Conservation (phyloP, 2,329 filamentous ascomycete species). For the Cladobotryum mycophilum region DNA sequence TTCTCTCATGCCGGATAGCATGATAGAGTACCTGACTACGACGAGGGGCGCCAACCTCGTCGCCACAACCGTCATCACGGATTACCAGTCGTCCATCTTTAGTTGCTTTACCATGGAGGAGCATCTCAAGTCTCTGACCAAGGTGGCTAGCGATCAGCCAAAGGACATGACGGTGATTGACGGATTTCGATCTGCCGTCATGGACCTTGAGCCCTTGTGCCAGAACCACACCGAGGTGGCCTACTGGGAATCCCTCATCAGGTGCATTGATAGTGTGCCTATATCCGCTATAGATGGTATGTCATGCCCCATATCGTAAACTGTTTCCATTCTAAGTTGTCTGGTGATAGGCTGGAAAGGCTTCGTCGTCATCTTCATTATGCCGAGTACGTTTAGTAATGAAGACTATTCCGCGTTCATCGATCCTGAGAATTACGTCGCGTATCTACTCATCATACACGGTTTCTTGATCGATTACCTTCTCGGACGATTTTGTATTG, state of each 20-base stretch:
- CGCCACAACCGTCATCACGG: constrained; percentile 16
- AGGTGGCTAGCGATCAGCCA: constrained; percentile 17
- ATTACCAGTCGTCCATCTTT: constrained; percentile 18
- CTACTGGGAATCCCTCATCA: constrained; percentile 15
- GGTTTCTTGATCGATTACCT: constrained; percentile 29
- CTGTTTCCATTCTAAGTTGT: neutral
- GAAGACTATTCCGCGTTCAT: constrained; percentile 28
- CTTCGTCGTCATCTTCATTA: constrained; percentile 17
- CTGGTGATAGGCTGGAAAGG: constrained; percentile 16
- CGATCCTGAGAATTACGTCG: constrained; percentile 23
- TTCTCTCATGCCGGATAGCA: constrained; percentile 30
- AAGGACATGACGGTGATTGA: constrained; percentile 15
- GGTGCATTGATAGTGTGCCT: constrained; percentile 10
- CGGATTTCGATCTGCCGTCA: constrained; percentile 16
- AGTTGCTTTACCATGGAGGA: constrained; percentile 18
- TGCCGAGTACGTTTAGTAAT: constrained; percentile 17
- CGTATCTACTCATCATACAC: constrained; percentile 31
- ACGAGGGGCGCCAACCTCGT: constrained; percentile 24
- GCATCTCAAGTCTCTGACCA: constrained; percentile 20
- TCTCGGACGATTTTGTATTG: constrained; percentile 16
- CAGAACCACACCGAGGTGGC: constrained; percentile 13
- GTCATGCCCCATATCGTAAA: neutral
- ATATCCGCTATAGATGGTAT: constrained; percentile 17
- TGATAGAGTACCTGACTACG: constrained; percentile 33
- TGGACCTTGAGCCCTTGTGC: constrained; percentile 15